Evolutionary conservation across 2,329 filamentous ascomycete species (phyloP), one percentile per base, ranked within the genome.

Genomic region (Fusarium caatingaense): DNA sequence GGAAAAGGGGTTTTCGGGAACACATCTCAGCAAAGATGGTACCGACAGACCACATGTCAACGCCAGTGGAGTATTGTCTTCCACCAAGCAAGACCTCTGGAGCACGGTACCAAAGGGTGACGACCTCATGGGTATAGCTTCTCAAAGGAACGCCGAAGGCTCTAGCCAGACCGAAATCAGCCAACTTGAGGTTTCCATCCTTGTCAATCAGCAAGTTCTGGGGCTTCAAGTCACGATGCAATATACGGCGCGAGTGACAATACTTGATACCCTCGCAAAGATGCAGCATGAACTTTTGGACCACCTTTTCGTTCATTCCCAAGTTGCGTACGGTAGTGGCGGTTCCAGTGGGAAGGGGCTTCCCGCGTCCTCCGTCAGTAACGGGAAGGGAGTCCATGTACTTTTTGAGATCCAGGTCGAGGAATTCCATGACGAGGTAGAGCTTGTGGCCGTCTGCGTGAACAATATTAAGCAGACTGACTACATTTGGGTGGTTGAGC

Each of bases 1-100:
- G 93, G 85, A 97, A 97, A 40, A 97, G 85, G 4, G 94, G 93
- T 82, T 97, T 97, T 76, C 93, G 89, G 2, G 94, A 97, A 81
- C 93, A 97, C 94, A 97, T 97, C 81, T 97, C 94, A 15, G 94
- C 94, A 78, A 97, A 97, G 80, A 97, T 97, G 79, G 93, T 96
- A 64, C 94, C 94, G 47, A 94, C 90, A 32, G 93, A 96, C 94
- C 94, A 97, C 93, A 97, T 97, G 77, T 97, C 94, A 34, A 97
- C 93, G 56, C 94, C 94, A 7, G 94, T 97, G 8, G 93, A 97
- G 82, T 97, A 97, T 79, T 97, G 93, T 50, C 94, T 89, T 59
- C 94, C 93, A 77, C 94, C 94, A 2, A 97, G 89, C 27, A 97
- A 86, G 80, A 97, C 97, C 80, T 97, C 94, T 0, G 94, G 94